Percentiles rank a stretch among this genome's conserved stretches.
These are phyloP conservation scores for Capsicum pubescens DNA, from an alignment of 257 asterid species.

Conservation along the genomic window DNA sequence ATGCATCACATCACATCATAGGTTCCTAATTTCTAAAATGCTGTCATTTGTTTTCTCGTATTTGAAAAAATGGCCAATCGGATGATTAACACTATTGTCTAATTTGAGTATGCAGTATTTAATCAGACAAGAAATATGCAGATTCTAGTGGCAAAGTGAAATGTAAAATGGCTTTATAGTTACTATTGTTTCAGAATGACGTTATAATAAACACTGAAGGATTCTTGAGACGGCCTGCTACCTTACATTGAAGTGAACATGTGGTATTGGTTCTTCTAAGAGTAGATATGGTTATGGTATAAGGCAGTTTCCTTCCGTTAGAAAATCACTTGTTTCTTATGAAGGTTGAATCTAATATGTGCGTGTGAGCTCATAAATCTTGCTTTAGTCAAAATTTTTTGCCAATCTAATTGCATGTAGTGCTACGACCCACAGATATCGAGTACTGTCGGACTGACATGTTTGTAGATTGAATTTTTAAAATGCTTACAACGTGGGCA, in stretches of 20 bases:
- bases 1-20: conserved; percentile 27
- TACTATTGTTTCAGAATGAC: not conserved
- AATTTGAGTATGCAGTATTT: conserved; percentile 1
- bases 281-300: no score
- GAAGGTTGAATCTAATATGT: conserved; percentile 21
- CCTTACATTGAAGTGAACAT: conserved; percentile 18
- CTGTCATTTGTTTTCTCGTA: conserved; percentile 21
- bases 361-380: conserved; percentile 10
- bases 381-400: not conserved
- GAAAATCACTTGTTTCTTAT: not conserved
- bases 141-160: not conserved
- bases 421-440: not conserved
- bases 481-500: not conserved
- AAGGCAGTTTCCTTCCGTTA: not conserved
- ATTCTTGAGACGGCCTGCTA: not conserved
- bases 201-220: not conserved
- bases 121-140: conserved; percentile 6
- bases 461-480: not conserved
- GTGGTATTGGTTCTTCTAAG: not conserved
- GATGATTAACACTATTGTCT: not conserved
- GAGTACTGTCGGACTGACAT: not conserved
- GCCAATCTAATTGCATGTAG: not conserved
- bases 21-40: conserved; percentile 10
- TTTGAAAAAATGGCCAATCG: not conserved
- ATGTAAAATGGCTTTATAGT: not conserved